Evolutionary conservation across 441 rosid genomes (phyloP).

Genomic region (Pelargonium myrrhifolium): DNA sequence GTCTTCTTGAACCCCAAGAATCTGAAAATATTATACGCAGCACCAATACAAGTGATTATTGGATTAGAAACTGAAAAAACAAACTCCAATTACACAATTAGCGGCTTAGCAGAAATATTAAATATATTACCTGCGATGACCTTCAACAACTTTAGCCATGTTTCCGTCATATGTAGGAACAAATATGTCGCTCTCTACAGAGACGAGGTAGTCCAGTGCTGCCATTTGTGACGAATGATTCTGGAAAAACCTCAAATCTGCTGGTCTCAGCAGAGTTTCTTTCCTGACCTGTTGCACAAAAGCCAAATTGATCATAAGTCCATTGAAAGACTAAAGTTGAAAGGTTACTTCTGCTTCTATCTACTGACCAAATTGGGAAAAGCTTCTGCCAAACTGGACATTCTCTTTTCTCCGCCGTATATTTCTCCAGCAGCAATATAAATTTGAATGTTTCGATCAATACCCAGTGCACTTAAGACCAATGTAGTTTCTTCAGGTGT

Average conservation of each 20-base stretch:
- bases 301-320: conserved; percentile 2
- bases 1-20: conserved; percentile 75
- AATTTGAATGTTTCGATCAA: conserved; percentile 54
- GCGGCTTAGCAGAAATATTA: background rate
- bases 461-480: conserved; percentile 43
- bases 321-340: background rate
- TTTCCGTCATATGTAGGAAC: conserved; percentile 69
- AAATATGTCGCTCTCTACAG: conserved; percentile 64
- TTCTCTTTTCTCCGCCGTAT: conserved; percentile 52
- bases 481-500: conserved; percentile 72
- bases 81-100: background rate
- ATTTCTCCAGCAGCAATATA: conserved; percentile 77
- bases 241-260: conserved; percentile 52
- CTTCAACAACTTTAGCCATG: conserved; percentile 78
- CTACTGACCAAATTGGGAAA: conserved; percentile 27
- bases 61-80: background rate
- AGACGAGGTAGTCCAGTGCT: conserved; percentile 60
- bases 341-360: conserved; percentile 3
- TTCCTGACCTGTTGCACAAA: conserved; percentile 46
- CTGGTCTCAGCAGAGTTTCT: conserved; percentile 44
- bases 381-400: background rate
- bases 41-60: no score
- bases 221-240: conserved; percentile 84
- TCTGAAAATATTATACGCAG: conserved; percentile 24
- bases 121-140: conserved; percentile 55